These are phyloP conservation scores for Selaginella moellendorffii DNA, from an alignment of 75 land plant species.

Conservation along the genomic window DNA sequence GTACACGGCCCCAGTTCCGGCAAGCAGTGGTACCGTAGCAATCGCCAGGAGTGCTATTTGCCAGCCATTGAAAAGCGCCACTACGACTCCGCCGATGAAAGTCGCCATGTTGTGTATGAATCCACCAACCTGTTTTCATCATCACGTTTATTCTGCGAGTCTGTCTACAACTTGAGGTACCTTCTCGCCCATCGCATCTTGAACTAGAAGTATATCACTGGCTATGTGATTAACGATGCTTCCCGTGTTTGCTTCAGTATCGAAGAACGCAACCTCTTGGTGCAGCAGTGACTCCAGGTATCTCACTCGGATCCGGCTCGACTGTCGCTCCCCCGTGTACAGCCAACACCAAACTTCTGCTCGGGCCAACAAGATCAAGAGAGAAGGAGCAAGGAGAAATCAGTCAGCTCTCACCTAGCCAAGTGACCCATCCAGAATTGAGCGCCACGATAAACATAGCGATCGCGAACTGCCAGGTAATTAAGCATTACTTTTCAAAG, in stretches of 20 bases:
- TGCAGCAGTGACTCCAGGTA: not conserved
- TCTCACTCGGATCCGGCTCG: not conserved
- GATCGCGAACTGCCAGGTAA: not conserved
- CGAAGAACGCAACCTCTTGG: not conserved
- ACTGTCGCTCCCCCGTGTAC: not conserved
- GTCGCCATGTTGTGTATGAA: slow-evolving; percentile 23
- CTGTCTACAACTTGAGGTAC: not conserved
- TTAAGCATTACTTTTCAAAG: not conserved
- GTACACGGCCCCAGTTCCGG: slow-evolving; percentile 24
- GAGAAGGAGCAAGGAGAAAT: too few relatives aligned
- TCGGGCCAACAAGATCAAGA: too few relatives aligned
- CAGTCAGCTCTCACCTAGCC: not conserved
- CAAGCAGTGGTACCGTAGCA: slow-evolving; percentile 20
- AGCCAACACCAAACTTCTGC: not conserved
- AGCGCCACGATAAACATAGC: not conserved
- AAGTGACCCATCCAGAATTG: not conserved
- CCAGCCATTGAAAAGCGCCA: slow-evolving; percentile 21
- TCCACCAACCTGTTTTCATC: slow-evolving; percentile 26
- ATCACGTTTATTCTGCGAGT: not conserved
- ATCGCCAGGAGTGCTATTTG: slow-evolving; percentile 19
- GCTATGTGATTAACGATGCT: not conserved
- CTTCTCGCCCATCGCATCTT: not conserved
- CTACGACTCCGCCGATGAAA: slow-evolving; percentile 19
- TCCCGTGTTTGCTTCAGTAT: not conserved
- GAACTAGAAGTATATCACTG: not conserved